phyloP scores from a whole-genome alignment of 2,329 filamentous ascomycete species.

The Colletotrichum sp. region DNA sequence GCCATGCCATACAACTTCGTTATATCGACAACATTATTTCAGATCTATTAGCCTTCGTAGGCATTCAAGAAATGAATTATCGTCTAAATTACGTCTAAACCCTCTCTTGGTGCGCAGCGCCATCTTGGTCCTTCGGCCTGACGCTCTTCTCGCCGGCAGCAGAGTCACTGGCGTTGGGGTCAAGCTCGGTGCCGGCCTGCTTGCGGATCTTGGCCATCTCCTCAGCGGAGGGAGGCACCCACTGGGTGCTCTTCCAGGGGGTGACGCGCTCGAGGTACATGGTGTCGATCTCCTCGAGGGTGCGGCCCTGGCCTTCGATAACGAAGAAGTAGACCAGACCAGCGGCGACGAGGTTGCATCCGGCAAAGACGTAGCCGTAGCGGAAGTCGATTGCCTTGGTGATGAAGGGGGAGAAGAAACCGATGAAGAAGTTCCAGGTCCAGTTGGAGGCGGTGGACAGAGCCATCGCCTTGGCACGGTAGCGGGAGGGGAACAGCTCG shows the following conservation, averaged over 20 bases:
- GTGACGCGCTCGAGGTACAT: conserved; percentile 73
- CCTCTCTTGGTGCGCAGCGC: conserved; percentile 1
- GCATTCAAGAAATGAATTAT: background rate
- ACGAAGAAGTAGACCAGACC: conserved; percentile 79
- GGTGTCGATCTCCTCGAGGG: conserved; percentile 80
- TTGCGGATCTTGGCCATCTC: conserved; percentile 47
- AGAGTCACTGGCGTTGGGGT: conserved; percentile 22
- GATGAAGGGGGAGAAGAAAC: conserved; percentile 84
- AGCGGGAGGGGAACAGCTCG: conserved; percentile 68
- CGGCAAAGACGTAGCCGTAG: conserved; percentile 80
- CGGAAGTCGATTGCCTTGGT: conserved; percentile 72
- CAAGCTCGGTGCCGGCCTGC: conserved; percentile 44
- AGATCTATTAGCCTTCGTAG: background rate
- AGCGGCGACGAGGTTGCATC: conserved; percentile 69
- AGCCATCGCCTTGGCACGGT: conserved; percentile 65
- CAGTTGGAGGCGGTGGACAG: conserved; percentile 68
- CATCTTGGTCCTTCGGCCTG: background rate
- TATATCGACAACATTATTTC: background rate
- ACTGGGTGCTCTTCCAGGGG: conserved; percentile 66
- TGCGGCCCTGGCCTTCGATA: conserved; percentile 74
- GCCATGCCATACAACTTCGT: background rate
- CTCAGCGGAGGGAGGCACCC: conserved; percentile 49
- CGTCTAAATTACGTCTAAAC: background rate
- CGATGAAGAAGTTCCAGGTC: conserved; percentile 77
- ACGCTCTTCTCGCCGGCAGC: conserved; percentile 6